A percentile compares a stretch with the other conserved stretches of the same genome.
phyloP scores from a whole-genome alignment of 139 green algal genomes.

The Picochlorum sp. region DNA sequence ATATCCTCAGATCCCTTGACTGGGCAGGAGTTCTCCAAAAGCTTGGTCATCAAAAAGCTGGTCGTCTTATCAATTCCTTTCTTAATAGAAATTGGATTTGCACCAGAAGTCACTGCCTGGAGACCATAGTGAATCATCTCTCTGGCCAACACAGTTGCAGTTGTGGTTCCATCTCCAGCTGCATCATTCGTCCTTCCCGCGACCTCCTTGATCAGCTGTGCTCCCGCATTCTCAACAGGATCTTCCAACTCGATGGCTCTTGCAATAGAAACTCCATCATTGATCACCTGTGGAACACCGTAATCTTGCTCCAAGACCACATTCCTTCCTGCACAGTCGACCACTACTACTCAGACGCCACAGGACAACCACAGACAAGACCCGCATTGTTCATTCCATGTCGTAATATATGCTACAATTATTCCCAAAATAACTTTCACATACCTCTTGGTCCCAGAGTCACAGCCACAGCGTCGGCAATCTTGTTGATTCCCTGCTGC shows the following conservation, averaged over 20 bases:
- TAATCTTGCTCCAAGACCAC: conserved; percentile 95
- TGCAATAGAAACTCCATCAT: conserved; percentile 96
- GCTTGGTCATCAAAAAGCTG: conserved; percentile 69
- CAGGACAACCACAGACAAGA: conserved; percentile 10
- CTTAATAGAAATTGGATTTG: conserved; percentile 95
- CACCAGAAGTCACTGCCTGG: conserved; percentile 77
- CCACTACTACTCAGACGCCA: conserved; percentile 1
- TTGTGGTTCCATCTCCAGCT: conserved; percentile 95
- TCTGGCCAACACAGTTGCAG: conserved; percentile 85
- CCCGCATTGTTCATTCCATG: neutral
- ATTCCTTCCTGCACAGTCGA: conserved; percentile 71
- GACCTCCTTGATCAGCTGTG: conserved; percentile 96
- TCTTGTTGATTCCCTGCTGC: conserved; percentile 95
- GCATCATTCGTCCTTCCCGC: conserved; percentile 93
- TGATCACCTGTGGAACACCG: conserved; percentile 94
- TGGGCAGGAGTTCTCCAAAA: conserved; percentile 70
- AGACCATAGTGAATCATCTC: conserved; percentile 93
- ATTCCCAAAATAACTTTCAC: conserved; percentile 5
- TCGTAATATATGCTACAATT: too few relatives aligned
- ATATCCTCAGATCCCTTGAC: conserved; percentile 89
- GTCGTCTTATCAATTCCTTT: conserved; percentile 94
- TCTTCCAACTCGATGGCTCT: conserved; percentile 91
- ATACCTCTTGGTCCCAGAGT: conserved; percentile 90
- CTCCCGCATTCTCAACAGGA: conserved; percentile 91
- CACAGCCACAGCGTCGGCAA: conserved; percentile 90